Evolutionary conservation across 2,329 filamentous ascomycete genomes (phyloP), one percentile per base, ranked within the genome.

Genomic region (Bipolaris sorokiniana): DNA sequence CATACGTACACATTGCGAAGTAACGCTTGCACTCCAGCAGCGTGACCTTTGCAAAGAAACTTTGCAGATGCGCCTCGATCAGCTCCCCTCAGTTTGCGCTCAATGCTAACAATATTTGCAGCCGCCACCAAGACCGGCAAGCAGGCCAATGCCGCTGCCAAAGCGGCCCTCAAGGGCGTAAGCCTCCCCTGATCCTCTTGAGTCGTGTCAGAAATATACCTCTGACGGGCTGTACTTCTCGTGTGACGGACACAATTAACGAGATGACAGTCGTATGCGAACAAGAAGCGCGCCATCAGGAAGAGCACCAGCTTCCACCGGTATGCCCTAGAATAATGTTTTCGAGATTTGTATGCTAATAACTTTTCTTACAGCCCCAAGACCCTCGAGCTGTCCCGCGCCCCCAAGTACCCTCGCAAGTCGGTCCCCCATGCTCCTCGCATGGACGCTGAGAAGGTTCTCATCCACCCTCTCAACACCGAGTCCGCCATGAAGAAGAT

Each of bases 401-500:
- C 89, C 48, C 93, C 94, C 81, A 97, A 96, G 85, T 98, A 96
- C 87, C 93, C 91, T 71, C 92, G 94, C 85, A 96, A 95, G 87
- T 93, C 92, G 71, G 88, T 99, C 79, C 89, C 91, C 76, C 90
- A 94, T 81, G 86, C 87, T 79, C 90, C 93, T 73, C 90, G 92
- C 75, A 91, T 99, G 77, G 95, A 99, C 84, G 91, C 94, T 84
- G 91, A 93, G 88, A 97, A 96, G 89, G 86, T 98, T 80, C 90
- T 99, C 81, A 86, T 98, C 78, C 92, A 97, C 95, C 73, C 95
- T 70, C 88, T 99, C 79, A 99, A 99, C 90, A 99, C 95, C 62
- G 95, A 99, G 90, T 95, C 90, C 78, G 95, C 96, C 77, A 98
- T 99, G 94, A 99, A 99, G 92, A 97, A 97, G 90, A 97, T 99